Conservation (phyloP, 2,329 filamentous ascomycete genomes). For the Ascochyta rabiei region DNA sequence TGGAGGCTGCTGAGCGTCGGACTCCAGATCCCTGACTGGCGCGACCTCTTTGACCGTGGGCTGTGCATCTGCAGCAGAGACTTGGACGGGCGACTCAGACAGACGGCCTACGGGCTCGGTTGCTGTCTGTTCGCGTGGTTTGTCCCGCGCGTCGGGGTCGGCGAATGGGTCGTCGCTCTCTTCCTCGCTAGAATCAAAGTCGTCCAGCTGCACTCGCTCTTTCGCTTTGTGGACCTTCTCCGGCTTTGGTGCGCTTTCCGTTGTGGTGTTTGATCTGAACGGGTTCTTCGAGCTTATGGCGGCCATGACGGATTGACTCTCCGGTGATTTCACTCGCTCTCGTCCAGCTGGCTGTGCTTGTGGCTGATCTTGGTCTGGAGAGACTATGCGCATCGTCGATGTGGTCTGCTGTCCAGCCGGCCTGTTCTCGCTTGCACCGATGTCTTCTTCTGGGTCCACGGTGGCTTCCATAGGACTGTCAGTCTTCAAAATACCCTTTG, state of each 20-base stretch:
- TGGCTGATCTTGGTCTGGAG: slow-evolving; percentile 29
- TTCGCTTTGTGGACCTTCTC: slow-evolving; percentile 65
- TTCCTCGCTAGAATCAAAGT: slow-evolving; percentile 66
- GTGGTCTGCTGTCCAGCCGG: slow-evolving; percentile 25
- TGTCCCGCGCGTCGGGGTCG: slow-evolving; percentile 45
- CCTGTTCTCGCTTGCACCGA: slow-evolving; percentile 15
- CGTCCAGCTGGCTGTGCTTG: slow-evolving; percentile 19
- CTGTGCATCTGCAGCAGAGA: slow-evolving; percentile 62
- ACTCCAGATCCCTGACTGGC: slow-evolving; percentile 32
- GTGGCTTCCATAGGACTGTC: slow-evolving; percentile 38
- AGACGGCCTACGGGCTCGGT: slow-evolving; percentile 45
- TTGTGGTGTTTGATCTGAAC: slow-evolving; percentile 40
- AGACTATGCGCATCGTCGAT: slow-evolving; percentile 44
- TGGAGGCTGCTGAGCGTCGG: slow-evolving; percentile 58
- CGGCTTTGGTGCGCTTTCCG: slow-evolving; percentile 57
- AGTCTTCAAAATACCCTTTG: slow-evolving; percentile 39
- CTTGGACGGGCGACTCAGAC: slow-evolving; percentile 72
- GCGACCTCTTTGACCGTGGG: slow-evolving; percentile 33
- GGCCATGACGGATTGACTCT: slow-evolving; percentile 27
- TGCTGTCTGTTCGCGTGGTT: slow-evolving; percentile 24
- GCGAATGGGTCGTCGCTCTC: slow-evolving; percentile 55
- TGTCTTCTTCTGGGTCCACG: slow-evolving; percentile 19
- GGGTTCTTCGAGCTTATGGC: slow-evolving; percentile 41
- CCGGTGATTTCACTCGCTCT: slow-evolving; percentile 29
- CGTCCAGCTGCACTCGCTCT: slow-evolving; percentile 70